Base-by-base conservation (phyloP, 352 stramenopile species). In the Pythium rishiriense region DNA sequence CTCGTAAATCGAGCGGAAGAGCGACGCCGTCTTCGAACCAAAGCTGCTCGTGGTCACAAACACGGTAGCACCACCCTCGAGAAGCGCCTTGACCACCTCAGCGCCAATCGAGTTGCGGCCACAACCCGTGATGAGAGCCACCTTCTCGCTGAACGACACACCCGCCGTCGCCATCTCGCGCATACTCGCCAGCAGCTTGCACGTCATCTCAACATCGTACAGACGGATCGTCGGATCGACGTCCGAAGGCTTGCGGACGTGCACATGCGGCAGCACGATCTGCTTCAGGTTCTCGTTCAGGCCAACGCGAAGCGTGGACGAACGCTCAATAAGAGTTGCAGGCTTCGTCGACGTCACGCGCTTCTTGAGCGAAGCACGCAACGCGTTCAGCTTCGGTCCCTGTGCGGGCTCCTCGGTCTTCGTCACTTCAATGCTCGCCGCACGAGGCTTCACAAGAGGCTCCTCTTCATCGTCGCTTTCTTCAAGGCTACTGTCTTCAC, bases 1-100 rank as follows among this genome's bases (percentile, higher is more conserved):
- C 68, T 96, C 86, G 67, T 94, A 96, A 42, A 94, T 90, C 47
- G 76, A 72, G 17, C 81, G 87, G 76, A 96, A 96, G 12, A 87
- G 46, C 0, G 54, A 52, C 4, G 83, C 79, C 11, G 80, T 84
- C 39, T 76, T 72, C 50, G 66, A 69, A 31, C 75, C 80, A 54
- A 93, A 94, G 70, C 78, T 93, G 54, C 82, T 92, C 22, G 87
- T 94, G 11, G 88, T 94, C 69, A 87, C 83, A 25, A 96, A 88
- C 53, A 96, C 84, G 2, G 81, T 94, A 3, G 88, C 87, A 17
- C 88, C 88, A 62, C 88, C 88, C 66, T 95, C 83, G 15, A 96
- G 66, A 31, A 96, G 78, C 12, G 88, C 69, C 74, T 92, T 94
- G 25, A 95, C 84, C 7, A 96, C 70, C 62, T 96, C 86, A 0